Conservation (phyloP, 2,329 filamentous ascomycete genomes). For the Cercospora beticola region DNA sequence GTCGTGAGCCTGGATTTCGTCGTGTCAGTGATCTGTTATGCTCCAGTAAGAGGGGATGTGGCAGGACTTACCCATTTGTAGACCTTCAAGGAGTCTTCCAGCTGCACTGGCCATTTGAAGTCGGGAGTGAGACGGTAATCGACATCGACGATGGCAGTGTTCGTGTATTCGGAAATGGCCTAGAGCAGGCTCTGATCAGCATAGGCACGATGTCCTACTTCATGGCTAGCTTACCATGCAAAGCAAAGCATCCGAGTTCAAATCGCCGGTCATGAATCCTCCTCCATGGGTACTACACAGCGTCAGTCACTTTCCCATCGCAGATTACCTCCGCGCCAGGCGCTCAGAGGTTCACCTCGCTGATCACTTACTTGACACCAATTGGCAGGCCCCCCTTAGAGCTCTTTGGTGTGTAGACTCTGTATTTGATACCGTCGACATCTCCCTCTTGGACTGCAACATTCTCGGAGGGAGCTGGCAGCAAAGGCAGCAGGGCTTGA, state of each 20-base stretch:
- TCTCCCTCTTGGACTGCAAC: slow-evolving; percentile 27
- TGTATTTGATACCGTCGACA: slow-evolving; percentile 27
- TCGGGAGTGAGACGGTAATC: slow-evolving; percentile 50
- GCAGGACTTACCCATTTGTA: slow-evolving; percentile 42
- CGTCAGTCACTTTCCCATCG: not conserved
- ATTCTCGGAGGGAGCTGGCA: slow-evolving; percentile 25
- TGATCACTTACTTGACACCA: slow-evolving; percentile 14
- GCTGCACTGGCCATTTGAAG: slow-evolving; percentile 45
- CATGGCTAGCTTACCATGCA: slow-evolving; percentile 17
- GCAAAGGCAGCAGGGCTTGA: slow-evolving; percentile 20
- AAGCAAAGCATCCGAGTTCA: slow-evolving; percentile 28
- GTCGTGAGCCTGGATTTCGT: slow-evolving; percentile 20
- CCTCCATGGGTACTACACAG: slow-evolving; percentile 25
- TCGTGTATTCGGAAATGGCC: slow-evolving; percentile 26
- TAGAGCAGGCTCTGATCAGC: not conserved
- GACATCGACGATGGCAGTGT: slow-evolving; percentile 39
- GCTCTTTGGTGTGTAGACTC: slow-evolving; percentile 28
- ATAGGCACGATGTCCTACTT: too few relatives aligned
- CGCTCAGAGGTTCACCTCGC: too few relatives aligned
- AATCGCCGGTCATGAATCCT: slow-evolving; percentile 31
- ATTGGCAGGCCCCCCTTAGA: slow-evolving; percentile 23
- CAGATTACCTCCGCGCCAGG: not conserved
- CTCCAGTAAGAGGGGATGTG: too few relatives aligned
- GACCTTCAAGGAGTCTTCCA: slow-evolving; percentile 42
- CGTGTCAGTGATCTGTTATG: not conserved